Evolutionary conservation across 176 grass and related monocot genomes (phyloP).

Genomic region (Saccharum spontaneum): DNA sequence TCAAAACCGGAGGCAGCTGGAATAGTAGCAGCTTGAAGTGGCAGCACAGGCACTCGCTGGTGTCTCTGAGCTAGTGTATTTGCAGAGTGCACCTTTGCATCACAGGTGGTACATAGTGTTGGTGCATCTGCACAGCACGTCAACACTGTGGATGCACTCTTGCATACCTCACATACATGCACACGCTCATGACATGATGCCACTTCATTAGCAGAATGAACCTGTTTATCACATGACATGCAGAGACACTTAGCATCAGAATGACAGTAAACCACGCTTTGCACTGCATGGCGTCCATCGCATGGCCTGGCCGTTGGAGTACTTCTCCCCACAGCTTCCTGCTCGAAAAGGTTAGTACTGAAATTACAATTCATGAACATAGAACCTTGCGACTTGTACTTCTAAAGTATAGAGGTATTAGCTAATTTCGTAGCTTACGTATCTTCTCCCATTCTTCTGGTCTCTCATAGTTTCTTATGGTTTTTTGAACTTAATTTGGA

Average conservation of each 20-base stretch:
- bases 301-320: conserved; percentile 14
- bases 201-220: conserved; percentile 49
- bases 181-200: conserved; percentile 42
- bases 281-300: conserved; percentile 32
- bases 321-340: not conserved
- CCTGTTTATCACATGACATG: conserved; percentile 18
- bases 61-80: conserved; percentile 38
- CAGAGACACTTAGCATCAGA: conserved; percentile 52
- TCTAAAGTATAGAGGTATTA: not conserved
- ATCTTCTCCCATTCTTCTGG: not conserved
- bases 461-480: not conserved
- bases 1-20: not conserved
- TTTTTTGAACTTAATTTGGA: not conserved
- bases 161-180: conserved; percentile 43
- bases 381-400: conserved; percentile 10
- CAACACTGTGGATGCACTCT: conserved; percentile 33
- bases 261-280: conserved; percentile 39
- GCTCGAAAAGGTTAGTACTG: conserved; percentile 17
- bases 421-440: not conserved
- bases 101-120: conserved; percentile 28
- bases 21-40: not conserved
- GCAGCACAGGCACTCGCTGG: conserved; percentile 24
- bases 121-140: conserved; percentile 39
- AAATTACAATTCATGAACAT: conserved; percentile 17
- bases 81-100: conserved; percentile 46